These are phyloP conservation scores for Backusella mclennaniae DNA, from an alignment of 192 early-diverging fungal genomes.

Conservation along the genomic window DNA sequence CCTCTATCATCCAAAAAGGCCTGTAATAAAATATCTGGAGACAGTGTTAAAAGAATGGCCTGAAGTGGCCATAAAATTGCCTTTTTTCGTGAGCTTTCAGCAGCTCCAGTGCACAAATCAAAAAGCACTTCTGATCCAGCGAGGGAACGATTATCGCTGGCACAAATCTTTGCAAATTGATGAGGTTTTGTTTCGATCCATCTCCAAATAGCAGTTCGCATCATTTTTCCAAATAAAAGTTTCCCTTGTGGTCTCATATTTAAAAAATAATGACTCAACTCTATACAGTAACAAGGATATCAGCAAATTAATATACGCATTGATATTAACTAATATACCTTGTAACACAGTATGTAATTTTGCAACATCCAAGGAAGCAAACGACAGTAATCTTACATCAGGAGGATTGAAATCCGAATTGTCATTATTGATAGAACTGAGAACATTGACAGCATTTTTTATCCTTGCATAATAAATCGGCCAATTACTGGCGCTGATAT, in stretches of 20 bases:
- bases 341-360: conserved; percentile 56
- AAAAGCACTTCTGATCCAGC: conserved; percentile 73
- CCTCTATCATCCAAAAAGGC: conserved; percentile 51
- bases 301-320: conserved; percentile 11
- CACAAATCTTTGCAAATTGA: conserved; percentile 77
- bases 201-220: conserved; percentile 88
- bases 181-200: conserved; percentile 83
- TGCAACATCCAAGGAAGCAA: conserved; percentile 30
- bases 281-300: conserved; percentile 15
- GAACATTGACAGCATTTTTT: conserved; percentile 38
- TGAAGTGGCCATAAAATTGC: conserved; percentile 82
- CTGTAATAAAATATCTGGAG: conserved; percentile 74
- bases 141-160: conserved; percentile 47
- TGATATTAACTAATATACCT: conserved; percentile 31
- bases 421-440: conserved; percentile 16
- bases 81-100: conserved; percentile 56
- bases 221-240: conserved; percentile 64
- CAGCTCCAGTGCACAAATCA: conserved; percentile 60
- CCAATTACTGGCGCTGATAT: conserved; percentile 89
- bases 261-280: conserved; percentile 49
- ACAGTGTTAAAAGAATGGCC: conserved; percentile 77
- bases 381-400: conserved; percentile 18
- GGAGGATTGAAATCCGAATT: conserved; percentile 10
- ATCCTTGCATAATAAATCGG: conserved; percentile 70
- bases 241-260: conserved; percentile 66